A percentile compares a stretch with the other conserved stretches of the same genome.
Conservation (phyloP, 2,329 filamentous ascomycete species). For the Scytalidium lignicola region DNA sequence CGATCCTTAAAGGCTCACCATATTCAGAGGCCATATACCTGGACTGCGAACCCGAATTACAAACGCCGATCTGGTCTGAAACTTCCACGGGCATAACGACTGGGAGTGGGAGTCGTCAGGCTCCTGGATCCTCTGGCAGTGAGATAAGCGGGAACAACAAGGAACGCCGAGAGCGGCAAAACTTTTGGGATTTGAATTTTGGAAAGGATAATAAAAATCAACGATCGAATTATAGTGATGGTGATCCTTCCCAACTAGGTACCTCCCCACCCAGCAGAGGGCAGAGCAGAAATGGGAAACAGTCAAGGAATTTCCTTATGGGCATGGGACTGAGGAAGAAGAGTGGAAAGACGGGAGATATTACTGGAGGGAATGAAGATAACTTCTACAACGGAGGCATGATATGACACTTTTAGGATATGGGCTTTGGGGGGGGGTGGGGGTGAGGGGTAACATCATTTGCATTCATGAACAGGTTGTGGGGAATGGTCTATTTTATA, state of each 20-base stretch:
- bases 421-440: too few species aligned
- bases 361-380: not conserved
- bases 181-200: slow-evolving; percentile 28
- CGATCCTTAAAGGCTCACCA: not conserved
- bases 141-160: slow-evolving; percentile 11
- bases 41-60: slow-evolving; percentile 6
- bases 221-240: slow-evolving; percentile 13
- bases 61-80: slow-evolving; percentile 15
- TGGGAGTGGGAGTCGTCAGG: slow-evolving; percentile 1
- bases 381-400: not conserved
- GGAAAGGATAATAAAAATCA: slow-evolving; percentile 21
- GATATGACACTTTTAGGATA: not conserved
- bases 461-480: not conserved
- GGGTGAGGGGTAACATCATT: too few species aligned
- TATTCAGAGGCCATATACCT: not conserved
- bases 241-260: slow-evolving; percentile 2
- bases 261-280: slow-evolving; percentile 20
- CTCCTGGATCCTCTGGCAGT: slow-evolving; percentile 20
- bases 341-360: slow-evolving; percentile 4
- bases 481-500: not conserved
- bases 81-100: slow-evolving; percentile 8
- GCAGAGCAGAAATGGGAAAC: slow-evolving; percentile 22
- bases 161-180: slow-evolving; percentile 21
- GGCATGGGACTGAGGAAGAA: slow-evolving; percentile 18
- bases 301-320: slow-evolving; percentile 22